Conservation (phyloP, 495 filamentous ascomycete genomes). For the Hypoxylon crocopeplum region DNA sequence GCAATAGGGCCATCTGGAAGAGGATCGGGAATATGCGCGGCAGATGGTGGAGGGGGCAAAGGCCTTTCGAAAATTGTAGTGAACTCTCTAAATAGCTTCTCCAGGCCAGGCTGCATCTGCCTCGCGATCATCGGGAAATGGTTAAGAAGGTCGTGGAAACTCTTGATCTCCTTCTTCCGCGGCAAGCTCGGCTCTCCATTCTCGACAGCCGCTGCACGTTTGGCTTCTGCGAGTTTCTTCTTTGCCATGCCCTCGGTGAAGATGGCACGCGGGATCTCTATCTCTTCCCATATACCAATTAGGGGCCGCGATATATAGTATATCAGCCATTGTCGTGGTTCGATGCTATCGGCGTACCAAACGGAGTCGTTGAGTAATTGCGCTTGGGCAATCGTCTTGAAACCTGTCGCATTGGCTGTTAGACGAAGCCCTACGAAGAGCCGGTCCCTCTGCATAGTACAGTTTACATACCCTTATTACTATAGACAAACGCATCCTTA, state of each 20-base stretch:
- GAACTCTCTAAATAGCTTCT: constrained; percentile 90
- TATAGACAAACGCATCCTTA: constrained; percentile 92
- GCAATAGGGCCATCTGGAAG: constrained; percentile 57
- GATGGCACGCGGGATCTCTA: constrained; percentile 67
- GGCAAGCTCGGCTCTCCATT: constrained; percentile 52
- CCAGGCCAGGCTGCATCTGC: constrained; percentile 93
- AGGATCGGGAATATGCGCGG: constrained; percentile 58
- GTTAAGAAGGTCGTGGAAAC: constrained; percentile 88
- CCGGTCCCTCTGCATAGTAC: neutral
- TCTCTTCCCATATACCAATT: constrained; percentile 80
- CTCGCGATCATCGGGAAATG: constrained; percentile 95
- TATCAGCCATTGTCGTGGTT: constrained; percentile 90
- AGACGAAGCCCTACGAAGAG: constrained; percentile 8
- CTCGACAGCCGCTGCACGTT: constrained; percentile 42
- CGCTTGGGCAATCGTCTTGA: constrained; percentile 88
- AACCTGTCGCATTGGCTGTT: constrained; percentile 62
- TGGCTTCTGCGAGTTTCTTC: constrained; percentile 39
- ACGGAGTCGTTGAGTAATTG: constrained; percentile 85
- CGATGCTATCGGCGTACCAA: constrained; percentile 84
- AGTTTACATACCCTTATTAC: constrained; percentile 80
- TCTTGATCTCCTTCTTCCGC: constrained; percentile 87
- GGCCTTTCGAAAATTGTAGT: constrained; percentile 83
- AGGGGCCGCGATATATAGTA: constrained; percentile 97
- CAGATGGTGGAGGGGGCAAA: constrained; percentile 76
- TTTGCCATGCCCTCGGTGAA: constrained; percentile 52